These are phyloP conservation scores for Gaeumannomyces tritici DNA, from an alignment of 2,329 filamentous ascomycete species.

Conservation along the genomic window DNA sequence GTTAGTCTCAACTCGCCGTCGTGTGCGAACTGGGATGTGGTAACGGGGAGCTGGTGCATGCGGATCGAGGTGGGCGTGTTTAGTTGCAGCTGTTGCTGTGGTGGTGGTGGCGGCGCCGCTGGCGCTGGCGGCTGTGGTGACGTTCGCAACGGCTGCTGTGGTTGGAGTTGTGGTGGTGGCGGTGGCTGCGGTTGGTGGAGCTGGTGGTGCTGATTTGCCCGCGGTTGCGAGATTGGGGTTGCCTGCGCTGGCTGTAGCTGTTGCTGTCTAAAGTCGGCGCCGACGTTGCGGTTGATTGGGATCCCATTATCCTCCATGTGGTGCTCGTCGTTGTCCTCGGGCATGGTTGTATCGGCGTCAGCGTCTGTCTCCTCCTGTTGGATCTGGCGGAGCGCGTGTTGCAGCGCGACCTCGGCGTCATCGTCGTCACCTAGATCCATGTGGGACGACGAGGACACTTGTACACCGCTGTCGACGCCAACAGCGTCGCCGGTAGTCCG, in stretches of 20 bases:
- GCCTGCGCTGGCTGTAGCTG: not conserved
- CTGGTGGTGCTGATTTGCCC: not conserved
- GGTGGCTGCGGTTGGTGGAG: not conserved
- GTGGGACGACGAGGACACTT: not conserved
- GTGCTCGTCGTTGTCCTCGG: constrained; percentile 29
- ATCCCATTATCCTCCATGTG: not conserved
- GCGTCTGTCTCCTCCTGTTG: constrained; percentile 52
- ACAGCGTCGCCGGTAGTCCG: not conserved
- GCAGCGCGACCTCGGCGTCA: constrained; percentile 47
- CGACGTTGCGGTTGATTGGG: not conserved
- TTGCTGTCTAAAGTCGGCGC: not conserved
- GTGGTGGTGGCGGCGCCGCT: not conserved
- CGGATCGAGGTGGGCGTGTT: not conserved
- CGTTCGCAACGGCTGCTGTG: too few relatives aligned
- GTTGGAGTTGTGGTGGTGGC: not conserved
- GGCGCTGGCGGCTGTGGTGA: not conserved
- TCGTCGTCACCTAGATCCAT: constrained; percentile 23
- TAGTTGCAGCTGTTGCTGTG: not conserved
- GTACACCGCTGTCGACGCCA: not conserved
- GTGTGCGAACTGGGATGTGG: not conserved
- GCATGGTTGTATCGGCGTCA: constrained; percentile 41
- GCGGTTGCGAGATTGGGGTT: not conserved
- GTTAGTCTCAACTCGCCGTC: constrained; percentile 38
- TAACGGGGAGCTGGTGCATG: not conserved
- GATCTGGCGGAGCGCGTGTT: constrained; percentile 48